A percentile compares a stretch with the other conserved stretches of the same genome.
Conservation (phyloP, 148 eudicot genomes). For the Nepenthes mirabilis region DNA sequence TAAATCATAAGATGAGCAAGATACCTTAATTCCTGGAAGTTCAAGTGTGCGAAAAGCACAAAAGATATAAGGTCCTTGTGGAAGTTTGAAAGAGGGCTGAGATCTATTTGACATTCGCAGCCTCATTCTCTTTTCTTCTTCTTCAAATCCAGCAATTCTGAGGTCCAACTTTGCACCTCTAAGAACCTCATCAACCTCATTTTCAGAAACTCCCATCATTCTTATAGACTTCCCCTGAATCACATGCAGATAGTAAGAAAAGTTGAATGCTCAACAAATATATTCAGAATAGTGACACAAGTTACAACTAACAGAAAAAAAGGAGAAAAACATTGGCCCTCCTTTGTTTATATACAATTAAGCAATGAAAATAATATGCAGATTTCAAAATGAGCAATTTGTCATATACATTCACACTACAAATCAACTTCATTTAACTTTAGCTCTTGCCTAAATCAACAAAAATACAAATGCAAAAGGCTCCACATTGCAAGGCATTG, state of each 20-base stretch:
- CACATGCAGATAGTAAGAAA: neutral
- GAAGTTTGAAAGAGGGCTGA: constrained; percentile 41
- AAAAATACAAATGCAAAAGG: too few relatives aligned
- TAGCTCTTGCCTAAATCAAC: too few relatives aligned
- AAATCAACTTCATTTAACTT: too few relatives aligned
- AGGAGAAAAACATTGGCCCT: neutral
- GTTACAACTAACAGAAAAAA: neutral
- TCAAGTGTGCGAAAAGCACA: constrained; percentile 77
- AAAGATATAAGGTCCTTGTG: constrained; percentile 72
- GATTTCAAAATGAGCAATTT: too few relatives aligned
- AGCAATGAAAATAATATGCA: too few relatives aligned
- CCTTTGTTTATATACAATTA: too few relatives aligned
- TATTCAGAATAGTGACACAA: neutral
- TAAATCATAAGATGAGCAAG: neutral
- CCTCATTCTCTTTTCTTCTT: constrained; percentile 76
- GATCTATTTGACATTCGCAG: constrained; percentile 27
- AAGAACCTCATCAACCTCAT: constrained; percentile 62
- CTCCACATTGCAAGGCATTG: too few relatives aligned
- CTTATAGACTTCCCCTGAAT: constrained; percentile 60
- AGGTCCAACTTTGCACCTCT: constrained; percentile 45
- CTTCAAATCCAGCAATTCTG: constrained; percentile 90
- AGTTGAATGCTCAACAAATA: neutral
- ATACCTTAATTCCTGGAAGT: constrained; percentile 73
- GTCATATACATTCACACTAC: too few relatives aligned
- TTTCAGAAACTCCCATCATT: constrained; percentile 80